Evolutionary conservation across 2,329 filamentous ascomycete genomes (phyloP).

Genomic region (Sclerotinia nivalis): DNA sequence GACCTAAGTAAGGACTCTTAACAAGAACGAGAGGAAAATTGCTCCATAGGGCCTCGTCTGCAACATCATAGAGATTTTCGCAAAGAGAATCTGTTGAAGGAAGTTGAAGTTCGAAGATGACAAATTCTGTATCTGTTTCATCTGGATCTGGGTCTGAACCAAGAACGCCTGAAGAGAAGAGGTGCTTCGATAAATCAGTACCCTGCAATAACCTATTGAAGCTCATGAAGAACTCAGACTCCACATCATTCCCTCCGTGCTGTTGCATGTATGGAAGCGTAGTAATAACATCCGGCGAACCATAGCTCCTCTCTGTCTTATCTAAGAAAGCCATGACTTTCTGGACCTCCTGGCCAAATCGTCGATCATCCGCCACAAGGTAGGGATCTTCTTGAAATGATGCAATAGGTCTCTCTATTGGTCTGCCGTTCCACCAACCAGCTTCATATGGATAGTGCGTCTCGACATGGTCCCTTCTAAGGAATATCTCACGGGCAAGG

Average conservation of each 20-base stretch:
- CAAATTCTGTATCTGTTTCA: constrained; percentile 34
- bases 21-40: constrained; percentile 29
- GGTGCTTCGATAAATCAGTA: constrained; percentile 28
- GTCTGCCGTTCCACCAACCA: constrained; percentile 63
- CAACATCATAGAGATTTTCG: constrained; percentile 41
- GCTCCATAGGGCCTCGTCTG: constrained; percentile 40
- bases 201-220: constrained; percentile 31
- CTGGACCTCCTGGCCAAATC: constrained; percentile 46
- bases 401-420: constrained; percentile 43
- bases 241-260: constrained; percentile 38
- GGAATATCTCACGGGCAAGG: constrained; percentile 55
- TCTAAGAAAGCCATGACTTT: constrained; percentile 65
- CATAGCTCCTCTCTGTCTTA: constrained; percentile 59
- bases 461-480: constrained; percentile 47
- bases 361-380: constrained; percentile 46
- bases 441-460: constrained; percentile 55
- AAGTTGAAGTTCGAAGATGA: constrained; percentile 37
- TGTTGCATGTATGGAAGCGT: constrained; percentile 33
- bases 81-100: constrained; percentile 33
- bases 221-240: constrained; percentile 34
- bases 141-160: constrained; percentile 25
- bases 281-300: constrained; percentile 53
- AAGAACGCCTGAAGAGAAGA: constrained; percentile 37
- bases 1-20: constrained; percentile 38
- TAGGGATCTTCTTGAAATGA: constrained; percentile 26